Evolutionary conservation across 1,139 yeast genomes (phyloP), one percentile per base, ranked within the genome.

Genomic region (Debaryomyces psychrophilus): DNA sequence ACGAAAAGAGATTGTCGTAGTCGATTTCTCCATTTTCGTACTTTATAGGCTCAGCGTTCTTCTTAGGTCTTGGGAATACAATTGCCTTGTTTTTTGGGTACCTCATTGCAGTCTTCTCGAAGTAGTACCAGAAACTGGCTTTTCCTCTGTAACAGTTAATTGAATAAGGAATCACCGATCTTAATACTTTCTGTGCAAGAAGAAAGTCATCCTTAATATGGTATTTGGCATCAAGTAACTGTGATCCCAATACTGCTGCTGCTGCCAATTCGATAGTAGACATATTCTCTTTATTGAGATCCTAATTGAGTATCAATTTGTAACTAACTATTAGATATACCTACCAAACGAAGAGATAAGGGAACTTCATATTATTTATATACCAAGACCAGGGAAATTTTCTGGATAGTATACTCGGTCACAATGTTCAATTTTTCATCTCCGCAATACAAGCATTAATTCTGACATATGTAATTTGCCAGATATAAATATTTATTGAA

Each of bases 51-150:
- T 69, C 70, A 4, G 73, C 64, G 49, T 67, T 60, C 43, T 55
- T 56, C 43, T 58, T 61, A 17, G 89, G 90, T 52, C 81, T 73
- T 3, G 93, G 85, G 60, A 83, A 88, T 4, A 79, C 69, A 34
- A 89, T 66, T 1, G 90, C 90, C 18, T 64, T 58, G 40, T 71
- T 71, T 50, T 81, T 63, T n/a, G 89, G 85, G 54, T 77, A 60
- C 49, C 68, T 66, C 29, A 58, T 50, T 2, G 73, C 90, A 7
- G 79, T 65, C 34, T 68, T 58, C 55, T 84, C 90, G 55, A 87
- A 82, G 23, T 68, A 56, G 60, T 85, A 84, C 90, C 92, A 87
- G 58, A 74, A 81, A 57, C 83, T 83, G 45, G 83, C 82, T 50
- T 69, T 72, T 14, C 80, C 81, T 37, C 75, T 63, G 42, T 67